A percentile compares a stretch with the other conserved stretches of the same genome.
These are phyloP conservation scores for Sporothrix humicola DNA, from an alignment of 2,329 filamentous ascomycete genomes.

Conservation along the genomic window DNA sequence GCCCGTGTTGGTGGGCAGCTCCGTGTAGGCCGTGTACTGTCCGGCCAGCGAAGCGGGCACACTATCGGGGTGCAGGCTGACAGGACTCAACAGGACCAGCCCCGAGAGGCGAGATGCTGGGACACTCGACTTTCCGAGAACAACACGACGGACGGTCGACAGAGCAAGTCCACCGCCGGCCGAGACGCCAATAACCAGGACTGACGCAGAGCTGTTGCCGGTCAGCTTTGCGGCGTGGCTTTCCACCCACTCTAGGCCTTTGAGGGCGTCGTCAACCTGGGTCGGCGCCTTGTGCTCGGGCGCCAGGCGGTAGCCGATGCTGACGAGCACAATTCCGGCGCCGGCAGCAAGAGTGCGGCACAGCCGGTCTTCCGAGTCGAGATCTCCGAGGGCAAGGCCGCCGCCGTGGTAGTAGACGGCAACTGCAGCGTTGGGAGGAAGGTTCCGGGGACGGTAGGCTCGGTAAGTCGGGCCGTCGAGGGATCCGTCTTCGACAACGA, in stretches of 20 bases:
- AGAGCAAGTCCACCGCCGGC: neutral
- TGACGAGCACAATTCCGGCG: neutral
- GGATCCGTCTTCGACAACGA: neutral
- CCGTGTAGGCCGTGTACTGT: neutral
- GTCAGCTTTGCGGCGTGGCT: neutral
- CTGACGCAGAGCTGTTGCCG: neutral
- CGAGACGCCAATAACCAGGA: slow-evolving; percentile 9
- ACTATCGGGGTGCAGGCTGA: neutral
- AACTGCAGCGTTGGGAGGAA: neutral
- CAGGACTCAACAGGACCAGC: neutral
- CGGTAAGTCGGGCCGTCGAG: neutral
- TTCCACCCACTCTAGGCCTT: slow-evolving; percentile 1
- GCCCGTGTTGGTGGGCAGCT: neutral
- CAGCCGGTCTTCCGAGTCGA: slow-evolving; percentile 8
- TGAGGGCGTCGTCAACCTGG: slow-evolving; percentile 12
- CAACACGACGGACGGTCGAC: neutral
- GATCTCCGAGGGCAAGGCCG: neutral
- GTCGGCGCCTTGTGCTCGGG: slow-evolving; percentile 18
- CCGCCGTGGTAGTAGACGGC: slow-evolving; percentile 10
- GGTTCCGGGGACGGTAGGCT: neutral
- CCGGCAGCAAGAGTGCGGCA: slow-evolving; percentile 4
- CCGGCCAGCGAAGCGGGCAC: neutral
- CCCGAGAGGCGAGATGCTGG: neutral
- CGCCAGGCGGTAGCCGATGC: slow-evolving; percentile 10
- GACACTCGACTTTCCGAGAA: slow-evolving; percentile 4